Conservation (phyloP, 257 asterid species). For the Lycium ferocissimum region DNA sequence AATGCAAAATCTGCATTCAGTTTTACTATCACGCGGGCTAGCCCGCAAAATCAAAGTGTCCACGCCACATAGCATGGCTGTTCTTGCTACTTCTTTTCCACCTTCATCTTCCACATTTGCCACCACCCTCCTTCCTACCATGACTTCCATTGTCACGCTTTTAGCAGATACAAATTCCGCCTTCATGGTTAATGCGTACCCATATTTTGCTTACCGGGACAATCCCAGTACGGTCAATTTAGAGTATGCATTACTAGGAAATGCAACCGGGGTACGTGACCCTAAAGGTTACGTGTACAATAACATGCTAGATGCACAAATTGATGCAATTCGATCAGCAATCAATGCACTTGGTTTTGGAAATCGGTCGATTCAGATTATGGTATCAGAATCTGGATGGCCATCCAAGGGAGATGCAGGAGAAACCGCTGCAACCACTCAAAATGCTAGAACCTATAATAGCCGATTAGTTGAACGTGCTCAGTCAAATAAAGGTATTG, state of each 20-base stretch:
- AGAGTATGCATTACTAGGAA: constrained; percentile 58
- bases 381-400: constrained; percentile 77
- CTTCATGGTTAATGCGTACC: constrained; percentile 71
- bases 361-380: constrained; percentile 45
- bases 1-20: constrained; percentile 60
- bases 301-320: constrained; percentile 71
- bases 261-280: constrained; percentile 49
- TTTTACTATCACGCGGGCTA: constrained; percentile 48
- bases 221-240: constrained; percentile 46
- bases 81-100: constrained; percentile 70
- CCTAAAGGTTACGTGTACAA: constrained; percentile 54
- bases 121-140: constrained; percentile 54
- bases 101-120: constrained; percentile 69
- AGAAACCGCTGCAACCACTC: constrained; percentile 48
- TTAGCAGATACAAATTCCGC: constrained; percentile 60
- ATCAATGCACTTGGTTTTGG: constrained; percentile 50
- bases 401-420: constrained; percentile 57
- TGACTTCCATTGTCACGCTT: constrained; percentile 61
- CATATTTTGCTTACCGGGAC: constrained; percentile 69
- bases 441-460: constrained; percentile 60
- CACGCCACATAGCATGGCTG: constrained; percentile 72
- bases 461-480: constrained; percentile 46
- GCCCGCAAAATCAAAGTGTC: constrained; percentile 67
- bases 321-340: constrained; percentile 66
- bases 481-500: constrained; percentile 46